These are phyloP conservation scores for Xanthoconium separans DNA, from an alignment of 1,284 basidiomycete genomes.

Conservation along the genomic window DNA sequence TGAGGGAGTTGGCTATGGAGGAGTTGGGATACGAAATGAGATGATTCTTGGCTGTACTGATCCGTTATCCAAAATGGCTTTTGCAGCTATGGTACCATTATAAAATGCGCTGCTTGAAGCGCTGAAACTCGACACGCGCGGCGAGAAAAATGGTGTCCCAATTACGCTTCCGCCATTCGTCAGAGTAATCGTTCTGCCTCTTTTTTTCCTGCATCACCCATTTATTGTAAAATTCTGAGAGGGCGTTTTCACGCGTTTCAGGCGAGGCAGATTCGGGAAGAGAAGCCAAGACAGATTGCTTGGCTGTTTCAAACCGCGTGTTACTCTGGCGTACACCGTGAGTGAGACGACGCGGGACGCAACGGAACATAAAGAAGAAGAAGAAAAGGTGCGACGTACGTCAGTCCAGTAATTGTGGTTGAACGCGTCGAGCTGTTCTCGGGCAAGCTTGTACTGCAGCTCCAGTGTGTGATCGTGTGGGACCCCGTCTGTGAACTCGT, in stretches of 20 bases:
- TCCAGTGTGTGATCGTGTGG: slow-evolving; percentile 43
- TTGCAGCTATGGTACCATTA: slow-evolving; percentile 2
- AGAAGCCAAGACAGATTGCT: slow-evolving; percentile 53
- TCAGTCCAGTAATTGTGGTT: slow-evolving; percentile 77
- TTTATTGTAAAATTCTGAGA: slow-evolving; percentile 67
- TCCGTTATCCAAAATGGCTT: neutral
- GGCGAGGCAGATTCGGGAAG: slow-evolving; percentile 50
- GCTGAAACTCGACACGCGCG: slow-evolving; percentile 49
- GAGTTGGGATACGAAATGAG: slow-evolving; percentile 37
- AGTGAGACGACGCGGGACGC: neutral
- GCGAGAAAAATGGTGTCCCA: slow-evolving; percentile 52
- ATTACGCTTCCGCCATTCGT: slow-evolving; percentile 63
- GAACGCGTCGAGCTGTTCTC: slow-evolving; percentile 66
- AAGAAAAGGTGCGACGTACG: slow-evolving; percentile 42
- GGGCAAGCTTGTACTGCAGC: slow-evolving; percentile 66
- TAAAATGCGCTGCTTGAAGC: slow-evolving; percentile 30
- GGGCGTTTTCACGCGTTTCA: slow-evolving; percentile 58
- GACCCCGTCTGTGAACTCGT: slow-evolving; percentile 52
- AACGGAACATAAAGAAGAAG: neutral
- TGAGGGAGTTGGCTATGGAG: slow-evolving; percentile 56
- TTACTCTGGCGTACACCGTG: slow-evolving; percentile 53
- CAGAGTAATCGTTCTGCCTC: slow-evolving; percentile 56
- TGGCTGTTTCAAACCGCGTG: slow-evolving; percentile 66
- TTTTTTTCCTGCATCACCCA: slow-evolving; percentile 69
- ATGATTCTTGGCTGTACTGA: slow-evolving; percentile 6